Evolutionary conservation across 140 eudicot species (phyloP).

Genomic region (Senecio squalidus): DNA sequence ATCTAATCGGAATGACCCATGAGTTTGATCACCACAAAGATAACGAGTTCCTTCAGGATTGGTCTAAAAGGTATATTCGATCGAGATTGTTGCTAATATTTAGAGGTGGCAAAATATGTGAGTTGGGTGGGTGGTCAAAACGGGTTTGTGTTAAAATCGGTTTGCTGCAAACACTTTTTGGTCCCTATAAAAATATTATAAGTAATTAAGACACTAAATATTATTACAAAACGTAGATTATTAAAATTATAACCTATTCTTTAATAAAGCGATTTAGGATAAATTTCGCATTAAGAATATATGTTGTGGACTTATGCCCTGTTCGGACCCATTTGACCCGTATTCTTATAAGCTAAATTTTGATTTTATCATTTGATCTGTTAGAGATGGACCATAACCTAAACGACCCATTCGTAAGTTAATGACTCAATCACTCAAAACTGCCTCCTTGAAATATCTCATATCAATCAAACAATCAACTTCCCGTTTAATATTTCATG

Average conservation of each 20-base stretch:
- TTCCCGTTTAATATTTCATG: background rate
- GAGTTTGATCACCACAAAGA: constrained; percentile 87
- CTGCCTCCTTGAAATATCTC: too few relatives aligned
- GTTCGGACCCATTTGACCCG: too few relatives aligned
- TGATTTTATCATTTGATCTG: background rate
- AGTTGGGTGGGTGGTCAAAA: background rate
- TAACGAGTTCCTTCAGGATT: constrained; percentile 71
- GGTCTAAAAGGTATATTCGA: constrained; percentile 75
- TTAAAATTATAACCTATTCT: background rate
- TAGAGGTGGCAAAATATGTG: background rate
- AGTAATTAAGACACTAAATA: background rate
- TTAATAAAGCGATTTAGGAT: too few relatives aligned
- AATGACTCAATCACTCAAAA: too few relatives aligned
- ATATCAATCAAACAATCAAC: too few relatives aligned
- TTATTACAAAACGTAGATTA: background rate
- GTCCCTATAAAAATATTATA: background rate
- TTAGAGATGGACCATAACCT: background rate
- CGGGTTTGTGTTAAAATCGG: background rate
- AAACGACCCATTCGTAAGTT: background rate
- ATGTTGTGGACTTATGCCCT: background rate
- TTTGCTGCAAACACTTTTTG: background rate
- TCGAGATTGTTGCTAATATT: background rate
- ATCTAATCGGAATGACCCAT: constrained; percentile 92
- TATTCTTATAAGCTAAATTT: too few relatives aligned
- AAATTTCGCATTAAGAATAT: too few relatives aligned